phyloP scores from a whole-genome alignment of 2,329 filamentous ascomycete species.

The Beauveria bassiana region DNA sequence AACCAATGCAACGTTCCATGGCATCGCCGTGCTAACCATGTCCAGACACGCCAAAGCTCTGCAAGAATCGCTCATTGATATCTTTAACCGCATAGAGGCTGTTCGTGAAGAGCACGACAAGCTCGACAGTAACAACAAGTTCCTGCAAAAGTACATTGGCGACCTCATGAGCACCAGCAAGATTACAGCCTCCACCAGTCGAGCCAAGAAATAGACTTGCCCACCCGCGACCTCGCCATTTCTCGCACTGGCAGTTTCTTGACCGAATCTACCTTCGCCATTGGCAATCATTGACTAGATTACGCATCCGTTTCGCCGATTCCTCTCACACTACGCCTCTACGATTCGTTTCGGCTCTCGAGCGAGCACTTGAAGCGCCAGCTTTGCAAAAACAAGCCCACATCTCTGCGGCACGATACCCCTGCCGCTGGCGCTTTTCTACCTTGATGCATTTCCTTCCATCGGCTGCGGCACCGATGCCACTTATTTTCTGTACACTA shows the following conservation, averaged over 20 bases:
- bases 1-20: slow-evolving; percentile 4
- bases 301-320: not conserved
- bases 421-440: slow-evolving; percentile 9
- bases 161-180: slow-evolving; percentile 86
- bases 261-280: not conserved
- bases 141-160: slow-evolving; percentile 95
- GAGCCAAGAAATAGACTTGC: slow-evolving; percentile 43
- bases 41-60: slow-evolving; percentile 79
- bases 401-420: slow-evolving; percentile 8
- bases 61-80: slow-evolving; percentile 80
- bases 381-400: slow-evolving; percentile 3
- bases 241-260: not conserved
- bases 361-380: slow-evolving; percentile 9
- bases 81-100: slow-evolving; percentile 89
- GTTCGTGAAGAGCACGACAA: slow-evolving; percentile 95
- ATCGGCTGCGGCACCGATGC: not conserved
- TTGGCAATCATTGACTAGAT: not conserved
- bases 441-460: not conserved
- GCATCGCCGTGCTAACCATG: not conserved
- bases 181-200: slow-evolving; percentile 51
- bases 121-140: slow-evolving; percentile 93
- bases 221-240: not conserved
- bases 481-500: slow-evolving; percentile 6
- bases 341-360: slow-evolving; percentile 1
- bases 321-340: not conserved